A percentile compares a stretch with the other conserved stretches of the same genome.
These are phyloP conservation scores for Colletotrichum chlorophyti DNA, from an alignment of 2,329 filamentous ascomycete species.

Conservation along the genomic window DNA sequence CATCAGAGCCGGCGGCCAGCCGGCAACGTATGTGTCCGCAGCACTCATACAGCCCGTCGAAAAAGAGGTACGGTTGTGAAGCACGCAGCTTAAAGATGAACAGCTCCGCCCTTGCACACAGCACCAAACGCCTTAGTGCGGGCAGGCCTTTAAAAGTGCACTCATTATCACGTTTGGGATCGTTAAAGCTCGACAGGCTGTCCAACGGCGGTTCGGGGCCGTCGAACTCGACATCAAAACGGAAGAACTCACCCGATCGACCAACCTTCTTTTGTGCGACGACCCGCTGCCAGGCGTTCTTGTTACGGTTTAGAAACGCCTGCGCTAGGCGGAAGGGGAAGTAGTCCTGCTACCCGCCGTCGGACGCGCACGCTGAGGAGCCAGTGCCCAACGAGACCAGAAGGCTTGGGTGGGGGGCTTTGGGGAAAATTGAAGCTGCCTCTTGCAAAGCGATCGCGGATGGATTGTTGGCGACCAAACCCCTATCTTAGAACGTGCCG, in stretches of 20 bases:
- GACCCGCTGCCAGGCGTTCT: constrained; percentile 24
- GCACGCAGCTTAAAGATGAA: constrained; percentile 1
- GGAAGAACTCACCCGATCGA: constrained; percentile 7
- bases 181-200: neutral
- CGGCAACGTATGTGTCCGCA: neutral
- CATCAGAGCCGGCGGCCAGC: neutral
- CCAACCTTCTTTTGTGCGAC: constrained; percentile 20
- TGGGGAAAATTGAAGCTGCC: constrained; percentile 17
- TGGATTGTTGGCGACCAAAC: constrained; percentile 31
- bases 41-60: neutral
- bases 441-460: constrained; percentile 30
- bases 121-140: neutral
- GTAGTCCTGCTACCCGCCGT: neutral
- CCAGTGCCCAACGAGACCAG: constrained; percentile 31
- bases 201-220: neutral
- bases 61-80: neutral
- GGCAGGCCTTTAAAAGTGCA: neutral
- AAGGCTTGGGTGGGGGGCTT: constrained; percentile 26
- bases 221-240: neutral
- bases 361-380: neutral
- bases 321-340: neutral
- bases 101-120: neutral
- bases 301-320: constrained; percentile 24
- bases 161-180: neutral
- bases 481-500: constrained; percentile 30